phyloP scores from a whole-genome alignment of 2,329 filamentous ascomycete species.

The Periconia sp. region DNA sequence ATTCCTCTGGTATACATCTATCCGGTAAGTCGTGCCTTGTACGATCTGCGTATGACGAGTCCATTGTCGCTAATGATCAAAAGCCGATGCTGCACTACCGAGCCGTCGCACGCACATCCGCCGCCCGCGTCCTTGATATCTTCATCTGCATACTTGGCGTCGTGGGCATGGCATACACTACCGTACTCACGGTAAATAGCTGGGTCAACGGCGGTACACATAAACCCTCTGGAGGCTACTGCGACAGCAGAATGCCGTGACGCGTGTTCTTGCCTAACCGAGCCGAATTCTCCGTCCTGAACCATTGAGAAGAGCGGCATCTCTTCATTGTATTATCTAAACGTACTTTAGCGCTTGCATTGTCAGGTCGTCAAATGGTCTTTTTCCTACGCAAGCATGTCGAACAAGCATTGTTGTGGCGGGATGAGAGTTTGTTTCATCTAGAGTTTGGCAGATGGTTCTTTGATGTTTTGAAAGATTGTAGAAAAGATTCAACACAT shows the following conservation, averaged over 20 bases:
- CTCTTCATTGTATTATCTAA: no score
- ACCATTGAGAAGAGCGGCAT: no score
- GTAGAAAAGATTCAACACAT: no score
- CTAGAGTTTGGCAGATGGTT: no score
- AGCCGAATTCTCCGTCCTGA: no score
- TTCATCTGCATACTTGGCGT: slow-evolving; percentile 80
- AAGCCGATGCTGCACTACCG: slow-evolving; percentile 90
- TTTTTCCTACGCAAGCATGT: no score
- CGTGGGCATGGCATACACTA: slow-evolving; percentile 91
- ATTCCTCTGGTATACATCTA: slow-evolving; percentile 98
- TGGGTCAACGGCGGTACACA: slow-evolving; percentile 71
- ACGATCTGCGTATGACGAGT: not conserved
- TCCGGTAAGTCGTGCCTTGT: slow-evolving; percentile 69
- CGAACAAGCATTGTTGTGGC: no score
- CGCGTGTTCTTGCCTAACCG: no score
- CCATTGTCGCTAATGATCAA: slow-evolving; percentile 38
- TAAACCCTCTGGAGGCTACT: slow-evolving; percentile 68
- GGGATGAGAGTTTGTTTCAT: no score
- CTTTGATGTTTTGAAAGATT: no score
- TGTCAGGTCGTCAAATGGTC: no score
- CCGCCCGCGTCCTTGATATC: slow-evolving; percentile 76
- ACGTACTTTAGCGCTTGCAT: no score
- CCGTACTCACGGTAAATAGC: slow-evolving; percentile 80
- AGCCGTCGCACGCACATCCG: slow-evolving; percentile 72
- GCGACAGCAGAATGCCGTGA: slow-evolving; percentile 52